Conservation (phyloP, 345 rosid genomes). For the Syzygium aqueum region DNA sequence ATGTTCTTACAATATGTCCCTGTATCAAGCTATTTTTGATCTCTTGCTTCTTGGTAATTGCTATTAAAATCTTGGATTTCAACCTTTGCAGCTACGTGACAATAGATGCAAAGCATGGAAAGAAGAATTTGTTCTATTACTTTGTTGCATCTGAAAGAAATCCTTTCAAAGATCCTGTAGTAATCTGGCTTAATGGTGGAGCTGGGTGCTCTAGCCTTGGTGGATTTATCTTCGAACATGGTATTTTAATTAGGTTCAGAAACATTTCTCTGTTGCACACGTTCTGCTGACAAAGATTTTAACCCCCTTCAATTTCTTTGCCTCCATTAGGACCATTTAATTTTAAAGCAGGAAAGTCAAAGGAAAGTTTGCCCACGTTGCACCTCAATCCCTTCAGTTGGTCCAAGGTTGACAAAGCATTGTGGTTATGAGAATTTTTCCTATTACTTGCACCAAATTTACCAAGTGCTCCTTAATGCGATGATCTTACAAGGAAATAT, state of each 20-base stretch:
- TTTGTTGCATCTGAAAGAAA: conserved; percentile 16
- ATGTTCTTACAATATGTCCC: not conserved
- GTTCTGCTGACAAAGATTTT: too few species aligned
- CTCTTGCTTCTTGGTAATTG: not conserved
- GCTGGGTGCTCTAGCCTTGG: conserved; percentile 31
- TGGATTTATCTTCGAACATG: conserved; percentile 25
- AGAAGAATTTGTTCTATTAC: conserved; percentile 32
- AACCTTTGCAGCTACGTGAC: conserved; percentile 19
- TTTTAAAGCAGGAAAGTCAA: conserved; percentile 8
- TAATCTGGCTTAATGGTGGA: conserved; percentile 31
- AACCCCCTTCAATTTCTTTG: too few species aligned
- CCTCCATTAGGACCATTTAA: conserved; percentile 13
- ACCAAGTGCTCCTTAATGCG: too few species aligned
- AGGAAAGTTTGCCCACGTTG: conserved; percentile 8
- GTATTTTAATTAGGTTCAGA: not conserved
- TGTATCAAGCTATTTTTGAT: not conserved
- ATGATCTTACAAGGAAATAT: too few species aligned
- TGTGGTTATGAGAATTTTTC: too few species aligned
- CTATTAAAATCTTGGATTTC: not conserved
- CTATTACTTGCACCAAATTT: too few species aligned
- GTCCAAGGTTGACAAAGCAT: conserved; percentile 11
- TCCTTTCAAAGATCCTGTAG: conserved; percentile 17
- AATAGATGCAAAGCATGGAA: conserved; percentile 5
- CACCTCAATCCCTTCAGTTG: conserved; percentile 18
- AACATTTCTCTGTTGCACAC: not conserved